Evolutionary conservation across 805 yeast genomes (phyloP), one percentile per base, ranked within the genome.

Genomic region (Lipomyces orientalis): DNA sequence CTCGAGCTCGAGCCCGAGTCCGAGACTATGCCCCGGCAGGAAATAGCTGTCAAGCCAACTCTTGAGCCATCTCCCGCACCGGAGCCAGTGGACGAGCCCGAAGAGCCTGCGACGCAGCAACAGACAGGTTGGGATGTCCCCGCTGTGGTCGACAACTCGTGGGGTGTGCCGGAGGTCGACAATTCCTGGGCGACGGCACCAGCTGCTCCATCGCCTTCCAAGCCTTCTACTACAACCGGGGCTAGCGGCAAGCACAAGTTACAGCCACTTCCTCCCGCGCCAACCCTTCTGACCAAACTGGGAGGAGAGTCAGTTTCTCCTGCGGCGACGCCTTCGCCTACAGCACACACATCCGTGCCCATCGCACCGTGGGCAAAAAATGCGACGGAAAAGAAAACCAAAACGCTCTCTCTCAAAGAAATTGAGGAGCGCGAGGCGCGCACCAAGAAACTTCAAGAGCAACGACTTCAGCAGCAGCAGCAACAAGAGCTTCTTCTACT

Each of bases 341-440:
- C 62, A 8, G 19, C 67, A 14, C 62, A 56, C 39, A 34, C 58
- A 14, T 61, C 71, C 6, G 69, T 64, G 29, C 71, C 71, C 14
- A 29, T 64, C 16, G 70, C 72, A 14, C 72, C 72, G 22, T 65
- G 69, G 70, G 72, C 72, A 9, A 62, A 60, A 29, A 52, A 57
- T 12, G 61, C 64, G 16, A 58, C 64, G 25, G 65, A 60, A n/a
- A 69, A 69, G 52, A 60, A 58, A 33, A 19, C 33, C 7, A 68
- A 68, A 54, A 39, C 68, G 14, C 19, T 59, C 29, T 73, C 79
- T 1, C 67, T 77, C 51, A 73, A 73, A 14, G 80, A 77, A 57
- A 76, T 77, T 58, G 79, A 77, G 59, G 78, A 76, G 64, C 71
- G 75, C 54, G 80, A 71, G 63, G 67, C 68, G 62, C 61, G 62